Percentiles rank a stretch among this genome's conserved stretches.
These are phyloP conservation scores for Carex parvula DNA, from an alignment of 176 grass and related monocot genomes.

Conservation along the genomic window DNA sequence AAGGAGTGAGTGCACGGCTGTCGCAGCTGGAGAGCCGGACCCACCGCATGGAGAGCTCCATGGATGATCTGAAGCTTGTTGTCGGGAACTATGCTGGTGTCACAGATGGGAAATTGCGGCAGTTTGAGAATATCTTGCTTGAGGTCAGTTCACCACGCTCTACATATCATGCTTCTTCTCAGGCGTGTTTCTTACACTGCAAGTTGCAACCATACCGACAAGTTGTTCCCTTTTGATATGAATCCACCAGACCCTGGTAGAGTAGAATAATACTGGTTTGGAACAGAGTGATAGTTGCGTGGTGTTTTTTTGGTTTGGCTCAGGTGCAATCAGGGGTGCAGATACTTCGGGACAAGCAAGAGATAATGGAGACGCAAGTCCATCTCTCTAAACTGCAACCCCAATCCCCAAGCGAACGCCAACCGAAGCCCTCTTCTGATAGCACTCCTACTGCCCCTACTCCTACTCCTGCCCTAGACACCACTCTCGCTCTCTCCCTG, in stretches of 20 bases:
- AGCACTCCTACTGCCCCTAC: slow-evolving; percentile 34
- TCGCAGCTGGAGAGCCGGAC: slow-evolving; percentile 69
- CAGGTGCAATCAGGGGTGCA: slow-evolving; percentile 82
- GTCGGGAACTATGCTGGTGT: slow-evolving; percentile 51
- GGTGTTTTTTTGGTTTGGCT: not conserved
- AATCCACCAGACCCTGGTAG: not conserved
- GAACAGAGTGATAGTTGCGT: not conserved
- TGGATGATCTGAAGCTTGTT: slow-evolving; percentile 58
- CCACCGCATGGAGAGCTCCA: slow-evolving; percentile 60
- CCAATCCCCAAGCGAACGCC: slow-evolving; percentile 27
- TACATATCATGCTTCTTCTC: not conserved
- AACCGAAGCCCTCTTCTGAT: slow-evolving; percentile 22
- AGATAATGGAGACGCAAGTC: slow-evolving; percentile 58
- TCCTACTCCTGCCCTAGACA: slow-evolving; percentile 26
- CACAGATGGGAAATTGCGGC: slow-evolving; percentile 72
- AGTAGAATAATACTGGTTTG: not conserved
- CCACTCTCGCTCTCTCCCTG: not conserved
- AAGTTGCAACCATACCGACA: not conserved
- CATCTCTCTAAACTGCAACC: slow-evolving; percentile 57
- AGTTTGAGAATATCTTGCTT: slow-evolving; percentile 73
- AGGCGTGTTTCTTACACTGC: not conserved
- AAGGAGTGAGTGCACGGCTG: slow-evolving; percentile 65
- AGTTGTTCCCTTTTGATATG: not conserved
- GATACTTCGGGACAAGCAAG: slow-evolving; percentile 82
- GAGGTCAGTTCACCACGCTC: slow-evolving; percentile 41